These are phyloP conservation scores for Trichosporon ovoides DNA, from an alignment of 1,284 basidiomycete genomes.

Conservation along the genomic window DNA sequence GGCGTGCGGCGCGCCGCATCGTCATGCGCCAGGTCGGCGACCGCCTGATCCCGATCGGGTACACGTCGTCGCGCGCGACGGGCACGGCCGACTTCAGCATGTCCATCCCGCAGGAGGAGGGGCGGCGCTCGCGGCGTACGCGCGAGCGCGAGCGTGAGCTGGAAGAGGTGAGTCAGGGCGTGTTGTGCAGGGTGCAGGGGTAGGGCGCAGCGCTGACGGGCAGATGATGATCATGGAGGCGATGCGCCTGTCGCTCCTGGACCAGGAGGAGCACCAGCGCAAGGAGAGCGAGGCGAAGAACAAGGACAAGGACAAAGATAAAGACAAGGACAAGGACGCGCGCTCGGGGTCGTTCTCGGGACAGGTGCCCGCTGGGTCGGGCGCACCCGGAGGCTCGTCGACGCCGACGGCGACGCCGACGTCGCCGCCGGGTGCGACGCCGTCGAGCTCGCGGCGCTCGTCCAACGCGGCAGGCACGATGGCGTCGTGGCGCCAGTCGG, in stretches of 20 bases:
- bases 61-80: conserved; percentile 57
- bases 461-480: conserved; percentile 19
- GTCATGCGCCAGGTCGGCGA: conserved; percentile 99
- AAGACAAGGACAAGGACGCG: conserved; percentile 2
- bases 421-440: conserved; percentile 7
- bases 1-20: conserved; percentile 88
- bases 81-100: conserved; percentile 46
- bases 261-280: conserved; percentile 61
- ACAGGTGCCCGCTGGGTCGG: not conserved
- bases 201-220: conserved; percentile 7
- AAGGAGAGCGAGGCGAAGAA: conserved; percentile 33
- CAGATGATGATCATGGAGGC: conserved; percentile 99
- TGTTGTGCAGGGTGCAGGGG: not conserved
- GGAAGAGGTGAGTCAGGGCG: conserved; percentile 65
- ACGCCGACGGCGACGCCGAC: not conserved
- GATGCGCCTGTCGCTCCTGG: conserved; percentile 88
- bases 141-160: conserved; percentile 62
- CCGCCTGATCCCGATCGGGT: conserved; percentile 90
- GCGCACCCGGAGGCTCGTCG: not conserved
- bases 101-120: conserved; percentile 26
- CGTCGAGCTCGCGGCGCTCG: conserved; percentile 16
- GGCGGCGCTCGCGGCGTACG: conserved; percentile 15
- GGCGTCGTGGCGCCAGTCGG: conserved; percentile 17
- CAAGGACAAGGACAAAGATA: not conserved
- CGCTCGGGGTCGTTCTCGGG: not conserved